Conservation (phyloP, 1,284 basidiomycete species). For the Somion occarium region DNA sequence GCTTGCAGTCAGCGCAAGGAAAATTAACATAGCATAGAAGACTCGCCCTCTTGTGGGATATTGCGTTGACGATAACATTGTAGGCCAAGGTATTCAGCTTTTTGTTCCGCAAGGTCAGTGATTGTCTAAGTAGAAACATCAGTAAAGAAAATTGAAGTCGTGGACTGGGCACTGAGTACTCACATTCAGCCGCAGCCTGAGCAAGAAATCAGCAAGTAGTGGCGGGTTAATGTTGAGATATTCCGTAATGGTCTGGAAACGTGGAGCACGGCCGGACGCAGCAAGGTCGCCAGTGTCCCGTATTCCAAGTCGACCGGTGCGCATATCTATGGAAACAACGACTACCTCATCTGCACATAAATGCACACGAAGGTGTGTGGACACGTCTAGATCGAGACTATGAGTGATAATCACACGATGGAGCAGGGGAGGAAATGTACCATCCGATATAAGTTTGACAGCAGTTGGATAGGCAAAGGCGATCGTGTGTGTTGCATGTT, state of each 20-base stretch:
- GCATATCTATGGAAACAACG: constrained; percentile 63
- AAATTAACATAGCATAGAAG: not conserved
- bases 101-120: constrained; percentile 67
- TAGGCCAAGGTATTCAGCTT: constrained; percentile 69
- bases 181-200: too few species aligned
- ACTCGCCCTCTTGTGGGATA: constrained; percentile 53
- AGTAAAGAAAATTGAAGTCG: too few species aligned
- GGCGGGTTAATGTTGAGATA: constrained; percentile 61
- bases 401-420: constrained; percentile 5
- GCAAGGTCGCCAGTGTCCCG: constrained; percentile 74
- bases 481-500: constrained; percentile 39
- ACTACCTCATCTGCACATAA: constrained; percentile 72
- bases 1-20: too few species aligned
- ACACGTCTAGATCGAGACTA: constrained; percentile 33
- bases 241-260: constrained; percentile 51
- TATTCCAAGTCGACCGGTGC: constrained; percentile 67
- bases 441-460: constrained; percentile 47
- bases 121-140: constrained; percentile 50
- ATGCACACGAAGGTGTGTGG: constrained; percentile 55
- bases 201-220: constrained; percentile 44
- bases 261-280: constrained; percentile 60
- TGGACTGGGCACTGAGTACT: too few species aligned
- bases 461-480: constrained; percentile 60
- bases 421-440: constrained; percentile 30
- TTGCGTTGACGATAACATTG: constrained; percentile 67